These are phyloP conservation scores for Coix lacrymajobi DNA, from an alignment of 176 grass and related monocot species.

Conservation along the genomic window DNA sequence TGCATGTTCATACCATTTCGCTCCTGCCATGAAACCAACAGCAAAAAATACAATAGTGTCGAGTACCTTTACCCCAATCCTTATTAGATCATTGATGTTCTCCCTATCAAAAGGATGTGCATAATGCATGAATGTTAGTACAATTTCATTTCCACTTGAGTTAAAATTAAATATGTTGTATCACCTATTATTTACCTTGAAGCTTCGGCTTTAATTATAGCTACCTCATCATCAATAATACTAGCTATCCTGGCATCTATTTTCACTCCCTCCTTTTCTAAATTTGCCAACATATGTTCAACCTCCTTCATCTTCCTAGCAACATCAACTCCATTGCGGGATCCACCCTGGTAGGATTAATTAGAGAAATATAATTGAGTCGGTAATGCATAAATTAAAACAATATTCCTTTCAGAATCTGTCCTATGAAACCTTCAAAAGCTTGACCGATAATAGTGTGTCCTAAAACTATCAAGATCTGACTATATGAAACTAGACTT, in stretches of 20 bases:
- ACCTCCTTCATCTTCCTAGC: not conserved
- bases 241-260: slow-evolving; percentile 1
- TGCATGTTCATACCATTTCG: too few species aligned
- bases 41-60: too few species aligned
- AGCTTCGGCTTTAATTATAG: not conserved
- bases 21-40: too few species aligned
- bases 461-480: not conserved
- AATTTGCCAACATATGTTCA: not conserved
- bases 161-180: not conserved
- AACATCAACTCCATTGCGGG: not conserved
- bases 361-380: slow-evolving; percentile 1
- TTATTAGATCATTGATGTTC: too few species aligned
- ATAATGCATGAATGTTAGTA: not conserved
- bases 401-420: not conserved
- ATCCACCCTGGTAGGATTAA: slow-evolving; percentile 12
- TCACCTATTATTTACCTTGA: not conserved
- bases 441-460: too few species aligned
- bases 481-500: not conserved
- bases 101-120: slow-evolving; percentile 3
- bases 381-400: not conserved
- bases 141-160: not conserved
- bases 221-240: not conserved
- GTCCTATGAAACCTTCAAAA: too few species aligned
- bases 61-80: too few species aligned
- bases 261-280: not conserved